Evolutionary conservation across 176 grass and related monocot species (phyloP).

Genomic region (Zea luxurians): DNA sequence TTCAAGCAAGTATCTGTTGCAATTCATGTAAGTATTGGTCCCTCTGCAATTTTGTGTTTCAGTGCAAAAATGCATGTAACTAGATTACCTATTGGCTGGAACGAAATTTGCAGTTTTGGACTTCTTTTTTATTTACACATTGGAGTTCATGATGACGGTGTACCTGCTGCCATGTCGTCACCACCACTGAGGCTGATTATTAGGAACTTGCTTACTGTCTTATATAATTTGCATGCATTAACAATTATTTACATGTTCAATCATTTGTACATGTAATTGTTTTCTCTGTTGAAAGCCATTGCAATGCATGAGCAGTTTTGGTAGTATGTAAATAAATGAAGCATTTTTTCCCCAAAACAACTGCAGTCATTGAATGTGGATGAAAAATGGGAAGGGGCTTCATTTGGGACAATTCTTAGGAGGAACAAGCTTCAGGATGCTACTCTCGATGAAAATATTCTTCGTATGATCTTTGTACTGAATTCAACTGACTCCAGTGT

Average conservation of each 20-base stretch:
- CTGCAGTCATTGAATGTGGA: conserved; percentile 73
- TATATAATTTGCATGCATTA: background rate
- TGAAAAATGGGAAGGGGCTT: conserved; percentile 86
- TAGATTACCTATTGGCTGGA: conserved; percentile 18
- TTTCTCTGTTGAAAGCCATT: background rate
- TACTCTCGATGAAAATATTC: conserved; percentile 57
- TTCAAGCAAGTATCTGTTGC: conserved; percentile 55
- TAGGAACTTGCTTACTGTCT: background rate
- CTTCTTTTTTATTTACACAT: background rate
- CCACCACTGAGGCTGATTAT: background rate
- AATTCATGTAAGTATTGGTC: conserved; percentile 56
- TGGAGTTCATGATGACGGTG: background rate
- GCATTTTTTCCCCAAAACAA: background rate
- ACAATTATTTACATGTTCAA: background rate
- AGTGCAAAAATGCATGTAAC: conserved; percentile 22
- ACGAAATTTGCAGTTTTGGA: background rate
- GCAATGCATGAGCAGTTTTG: background rate
- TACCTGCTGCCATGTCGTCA: background rate
- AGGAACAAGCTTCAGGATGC: conserved; percentile 61
- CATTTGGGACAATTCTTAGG: conserved; percentile 69
- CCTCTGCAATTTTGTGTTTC: conserved; percentile 17
- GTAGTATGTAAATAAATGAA: background rate
- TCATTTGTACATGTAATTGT: background rate
- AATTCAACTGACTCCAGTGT: conserved; percentile 58
- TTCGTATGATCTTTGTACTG: conserved; percentile 58